These are phyloP conservation scores for Laburnicola sp. DNA, from an alignment of 2,329 filamentous ascomycete genomes.

Conservation along the genomic window DNA sequence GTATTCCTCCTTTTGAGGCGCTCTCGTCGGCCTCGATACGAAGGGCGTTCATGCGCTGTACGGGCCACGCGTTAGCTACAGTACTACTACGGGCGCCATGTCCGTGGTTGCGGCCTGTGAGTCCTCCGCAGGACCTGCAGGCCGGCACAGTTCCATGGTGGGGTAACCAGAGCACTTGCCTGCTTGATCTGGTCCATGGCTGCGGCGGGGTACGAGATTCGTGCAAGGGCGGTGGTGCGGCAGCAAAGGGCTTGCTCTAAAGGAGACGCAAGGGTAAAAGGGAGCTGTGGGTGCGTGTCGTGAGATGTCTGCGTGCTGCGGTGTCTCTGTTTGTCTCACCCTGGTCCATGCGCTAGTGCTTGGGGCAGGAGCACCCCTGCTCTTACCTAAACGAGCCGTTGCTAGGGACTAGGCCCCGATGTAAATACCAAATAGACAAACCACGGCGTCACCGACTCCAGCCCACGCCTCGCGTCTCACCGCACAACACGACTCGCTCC, in stretches of 20 bases:
- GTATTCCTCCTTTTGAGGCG: slow-evolving; percentile 80
- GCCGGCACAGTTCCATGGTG: slow-evolving; percentile 32
- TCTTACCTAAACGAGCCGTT: slow-evolving; percentile 4
- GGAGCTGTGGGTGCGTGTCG: too few relatives aligned
- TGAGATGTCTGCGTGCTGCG: slow-evolving; percentile 32
- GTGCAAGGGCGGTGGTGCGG: slow-evolving; percentile 4
- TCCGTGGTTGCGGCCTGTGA: slow-evolving; percentile 2
- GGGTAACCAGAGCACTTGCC: slow-evolving; percentile 60
- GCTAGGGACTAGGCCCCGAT: too few relatives aligned
- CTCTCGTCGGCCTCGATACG: slow-evolving; percentile 91
- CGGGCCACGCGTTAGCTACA: slow-evolving; percentile 26
- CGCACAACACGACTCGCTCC: slow-evolving; percentile 30
- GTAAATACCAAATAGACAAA: slow-evolving; percentile 42
- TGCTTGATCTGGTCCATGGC: slow-evolving; percentile 88
- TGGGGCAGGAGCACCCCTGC: slow-evolving; percentile 5
- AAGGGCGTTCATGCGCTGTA: slow-evolving; percentile 91
- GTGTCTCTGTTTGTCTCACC: slow-evolving; percentile 23
- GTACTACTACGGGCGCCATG: slow-evolving; percentile 6
- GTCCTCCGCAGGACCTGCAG: slow-evolving; percentile 13
- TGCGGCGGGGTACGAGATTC: slow-evolving; percentile 18
- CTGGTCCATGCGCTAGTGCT: slow-evolving; percentile 33
- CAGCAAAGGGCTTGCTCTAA: slow-evolving; percentile 11
- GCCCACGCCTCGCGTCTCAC: slow-evolving; percentile 9
- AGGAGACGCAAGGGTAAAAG: slow-evolving; percentile 1
- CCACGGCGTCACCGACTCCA: slow-evolving; percentile 1